Base-by-base conservation (phyloP, 2,329 filamentous ascomycete species). In the Trichoderma koningiopsis region DNA sequence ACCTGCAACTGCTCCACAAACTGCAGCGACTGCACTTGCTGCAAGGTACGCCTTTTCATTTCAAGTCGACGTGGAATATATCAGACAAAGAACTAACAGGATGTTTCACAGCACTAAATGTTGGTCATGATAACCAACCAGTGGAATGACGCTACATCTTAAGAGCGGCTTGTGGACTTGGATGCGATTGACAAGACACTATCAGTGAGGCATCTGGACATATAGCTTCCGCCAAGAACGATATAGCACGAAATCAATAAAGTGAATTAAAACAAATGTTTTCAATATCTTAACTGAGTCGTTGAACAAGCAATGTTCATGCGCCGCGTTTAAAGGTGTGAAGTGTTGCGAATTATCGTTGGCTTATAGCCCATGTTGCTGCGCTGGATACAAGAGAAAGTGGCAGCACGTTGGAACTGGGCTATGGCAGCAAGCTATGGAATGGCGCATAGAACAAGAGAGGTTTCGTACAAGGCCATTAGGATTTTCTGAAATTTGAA, bases 11-110 rank as follows among this genome's bases (percentile, higher is more conserved):
- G 68, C 68, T 35, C 53, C 19, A 62, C 43, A 31, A 22, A 24
- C 53, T 69, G 68, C 68, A 14, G 14, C 40, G 33, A 31, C 6
- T 69, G 68, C 47, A 8, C 24, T n/a, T 69, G 68, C 52, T 69
- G 68, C 61, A 16, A 43, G 24, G 68, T 69, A 59, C 27, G 68
- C 43, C 14, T 19, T 6, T n/a, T 10, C 11, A 11, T 14, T 11
- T 1, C 5, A n/a, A 13, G 14, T 14, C 52, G 22, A 16, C 24
- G 0, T 29, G 11, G 33, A 8, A 19, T 4, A 3, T 1, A 35
- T 19, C 24, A 27, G 19, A 2, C 22, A 19, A 16, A n/a, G 35
- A 4, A 6, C 63, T 67, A 37, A 67, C 64, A 37, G n/a, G 27
- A 1, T 29, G n/a, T 0, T 29, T 19, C 19, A 13, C 37, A 67